Percentiles rank a stretch among this genome's conserved stretches.
Evolutionary conservation across 139 green algal species (phyloP).

Genomic region (Tetraselmis chui): DNA sequence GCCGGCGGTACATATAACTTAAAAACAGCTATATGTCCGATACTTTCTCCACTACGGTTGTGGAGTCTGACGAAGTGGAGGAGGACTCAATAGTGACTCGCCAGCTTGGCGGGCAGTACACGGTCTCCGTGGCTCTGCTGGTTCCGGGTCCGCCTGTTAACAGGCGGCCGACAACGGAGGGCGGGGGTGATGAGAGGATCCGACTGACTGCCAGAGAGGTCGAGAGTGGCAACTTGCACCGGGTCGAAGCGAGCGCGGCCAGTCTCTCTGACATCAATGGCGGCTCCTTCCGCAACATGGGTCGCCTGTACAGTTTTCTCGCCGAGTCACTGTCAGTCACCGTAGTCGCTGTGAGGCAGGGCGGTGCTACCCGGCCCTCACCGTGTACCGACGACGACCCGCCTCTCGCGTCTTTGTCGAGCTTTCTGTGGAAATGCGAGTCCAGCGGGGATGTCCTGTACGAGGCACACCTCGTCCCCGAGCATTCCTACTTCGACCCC

Average conservation of each 20-base stretch:
- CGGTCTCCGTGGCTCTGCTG: background rate
- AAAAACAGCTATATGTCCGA: no score
- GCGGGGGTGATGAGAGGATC: background rate
- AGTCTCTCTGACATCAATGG: background rate
- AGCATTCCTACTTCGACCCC: background rate
- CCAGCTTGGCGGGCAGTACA: background rate
- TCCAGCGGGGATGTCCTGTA: background rate
- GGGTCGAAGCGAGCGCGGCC: background rate
- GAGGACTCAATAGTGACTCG: background rate
- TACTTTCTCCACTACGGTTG: no score
- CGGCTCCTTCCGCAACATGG: background rate
- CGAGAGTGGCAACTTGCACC: background rate
- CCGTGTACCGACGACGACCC: background rate
- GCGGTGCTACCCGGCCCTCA: no score
- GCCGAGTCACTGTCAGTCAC: background rate
- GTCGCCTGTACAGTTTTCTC: background rate
- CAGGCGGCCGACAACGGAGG: no score
- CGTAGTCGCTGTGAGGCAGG: no score
- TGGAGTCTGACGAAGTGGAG: background rate
- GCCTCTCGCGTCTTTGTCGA: background rate
- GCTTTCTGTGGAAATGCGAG: background rate
- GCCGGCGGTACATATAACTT: no score
- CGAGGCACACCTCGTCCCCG: background rate
- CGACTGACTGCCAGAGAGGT: background rate
- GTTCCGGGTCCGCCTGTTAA: no score